Evolutionary conservation across 2,329 filamentous ascomycete species (phyloP), one percentile per base, ranked within the genome.

Genomic region (Daldinia sp.): DNA sequence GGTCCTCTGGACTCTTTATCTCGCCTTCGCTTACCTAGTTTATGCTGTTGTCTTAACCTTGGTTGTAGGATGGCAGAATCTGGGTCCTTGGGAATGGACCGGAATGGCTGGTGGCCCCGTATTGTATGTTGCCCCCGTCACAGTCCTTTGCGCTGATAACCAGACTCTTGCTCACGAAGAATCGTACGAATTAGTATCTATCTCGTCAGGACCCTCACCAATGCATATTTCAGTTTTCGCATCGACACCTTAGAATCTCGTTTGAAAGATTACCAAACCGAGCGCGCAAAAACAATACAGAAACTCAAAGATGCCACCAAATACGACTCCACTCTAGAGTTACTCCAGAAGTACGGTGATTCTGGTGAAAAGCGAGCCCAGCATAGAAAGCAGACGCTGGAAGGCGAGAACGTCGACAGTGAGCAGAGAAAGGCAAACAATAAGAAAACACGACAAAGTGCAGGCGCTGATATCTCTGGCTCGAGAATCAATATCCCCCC

Each of bases 221-320:
- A 90, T 13, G 82, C 87, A 9, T 92, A 92, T 80, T 99, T 93
- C 82, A 92, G 91, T 74, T 97, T 92, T 78, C 92, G 93, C 68
- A 91, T 96, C 74, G 87, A 91, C 23, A 88, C 85, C 15, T 86
- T 92, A 10, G 88, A 91, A 72, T 80, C 85, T 42, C 87, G 91
- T 44, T 85, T 98, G 33, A 91, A 95, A 74, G 88, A 88, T 20
- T 87, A 94, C 39, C 89, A 94, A 75, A 88, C 89, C 60, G 92
- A 98, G 79, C 90, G 95, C 60, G 89, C 92, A 66, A 89, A 89
- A 74, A 97, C 94, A 1, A 98, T 99, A 72, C 92, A 97, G 78
- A 94, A 94, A 81, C 88, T 99, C 70, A 99, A 99, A 81, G 90
- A 92, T 65, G 94, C 94, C 28, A 99, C 96, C 37, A 97, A 93